Base-by-base conservation (phyloP, 352 stramenopile genomes). In the Lagenidium giganteum region DNA sequence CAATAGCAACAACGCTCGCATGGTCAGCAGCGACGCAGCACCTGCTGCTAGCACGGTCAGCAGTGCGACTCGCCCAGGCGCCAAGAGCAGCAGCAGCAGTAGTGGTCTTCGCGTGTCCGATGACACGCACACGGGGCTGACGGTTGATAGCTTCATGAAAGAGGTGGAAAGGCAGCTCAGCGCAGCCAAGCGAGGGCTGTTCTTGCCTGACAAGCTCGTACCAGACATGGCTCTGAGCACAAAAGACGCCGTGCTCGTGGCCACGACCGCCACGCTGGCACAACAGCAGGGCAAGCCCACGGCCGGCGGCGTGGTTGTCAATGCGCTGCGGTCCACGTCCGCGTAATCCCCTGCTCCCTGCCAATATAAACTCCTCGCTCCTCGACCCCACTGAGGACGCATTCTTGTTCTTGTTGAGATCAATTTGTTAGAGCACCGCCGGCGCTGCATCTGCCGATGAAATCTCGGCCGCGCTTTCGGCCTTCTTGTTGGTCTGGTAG, bases 191-290 rank as follows among this genome's bases (percentile, higher is more conserved):
- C 70, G 72, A 7, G 70, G 76, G 1, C 42, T 46, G 1, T 79
- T 79, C 51, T 42, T 81, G 2, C 42, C 70, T 1, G 72, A 81
- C 14, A 45, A 67, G 9, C 36, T 40, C 17, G 32, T 57, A 2
- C 72, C 59, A 0, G 53, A 42, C 24, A 86, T 88, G 66, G 70
- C 72, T 9, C 60, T 88, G 13, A 83, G 72, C 29, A 50, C 71
- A 21, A 58, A 50, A n/a, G 73, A 88, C 35, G 70, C 46, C 2
- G 51, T 61, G 37, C 50, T 64, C 7, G 38, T 38, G 8, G 50
- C 35, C 8, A 57, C 42, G 16, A 28, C 42, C 3, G 29, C 31
- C 23, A 8, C 21, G 34, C 29, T 28, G 25, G n/a, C 35, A 34
- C 5, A 23, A 17, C 14, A 17, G 13, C 41, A 13, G 21, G 8